Conservation (phyloP, 768 basidiomycete genomes). For the Calocera cornea region DNA sequence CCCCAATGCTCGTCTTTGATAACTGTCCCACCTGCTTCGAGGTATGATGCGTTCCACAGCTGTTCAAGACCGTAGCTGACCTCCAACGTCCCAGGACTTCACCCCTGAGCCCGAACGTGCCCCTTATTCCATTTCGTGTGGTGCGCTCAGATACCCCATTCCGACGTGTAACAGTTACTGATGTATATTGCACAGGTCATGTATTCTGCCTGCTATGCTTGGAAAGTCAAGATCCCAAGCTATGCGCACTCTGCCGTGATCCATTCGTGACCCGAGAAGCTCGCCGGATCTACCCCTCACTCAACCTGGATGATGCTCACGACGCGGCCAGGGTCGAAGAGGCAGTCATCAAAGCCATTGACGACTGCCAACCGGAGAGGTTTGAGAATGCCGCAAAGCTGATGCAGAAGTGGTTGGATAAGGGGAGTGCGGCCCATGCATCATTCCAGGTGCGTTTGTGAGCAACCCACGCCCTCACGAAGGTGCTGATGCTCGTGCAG, state of each 20-base stretch:
- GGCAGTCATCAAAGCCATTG: neutral
- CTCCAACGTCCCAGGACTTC: neutral
- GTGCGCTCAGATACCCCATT: neutral
- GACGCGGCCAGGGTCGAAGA: neutral
- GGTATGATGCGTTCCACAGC: neutral
- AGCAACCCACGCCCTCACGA: neutral
- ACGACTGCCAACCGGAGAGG: neutral
- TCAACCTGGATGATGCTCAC: neutral
- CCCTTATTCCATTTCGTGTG: conserved; percentile 2
- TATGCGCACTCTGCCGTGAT: neutral
- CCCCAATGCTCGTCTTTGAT: neutral
- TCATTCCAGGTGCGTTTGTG: neutral
- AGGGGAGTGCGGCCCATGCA: neutral
- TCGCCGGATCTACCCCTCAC: neutral
- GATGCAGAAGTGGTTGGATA: neutral
- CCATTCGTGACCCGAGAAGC: neutral
- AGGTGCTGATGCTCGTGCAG: neutral
- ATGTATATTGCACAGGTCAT: neutral
- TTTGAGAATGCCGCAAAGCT: neutral
- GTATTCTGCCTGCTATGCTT: neutral
- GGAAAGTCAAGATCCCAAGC: neutral
- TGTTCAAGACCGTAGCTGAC: neutral
- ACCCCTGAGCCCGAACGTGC: neutral
- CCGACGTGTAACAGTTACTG: neutral
- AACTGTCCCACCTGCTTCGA: neutral